Conservation (phyloP, 331 rosid species). For the Erythrophleum ivorense region DNA sequence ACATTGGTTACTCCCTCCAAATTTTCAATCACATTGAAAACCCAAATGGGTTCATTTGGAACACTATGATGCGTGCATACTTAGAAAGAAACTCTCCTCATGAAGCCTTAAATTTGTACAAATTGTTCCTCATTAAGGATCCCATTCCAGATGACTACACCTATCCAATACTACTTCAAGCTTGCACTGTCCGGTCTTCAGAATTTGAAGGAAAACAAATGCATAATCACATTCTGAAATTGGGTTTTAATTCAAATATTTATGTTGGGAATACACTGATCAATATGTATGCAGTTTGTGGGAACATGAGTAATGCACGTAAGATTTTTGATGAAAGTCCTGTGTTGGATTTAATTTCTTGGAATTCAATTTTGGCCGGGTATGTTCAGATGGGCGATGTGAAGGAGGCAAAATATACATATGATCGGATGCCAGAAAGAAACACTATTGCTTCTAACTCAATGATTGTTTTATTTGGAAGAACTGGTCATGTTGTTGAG, state of each 20-base stretch:
- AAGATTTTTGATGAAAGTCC: conserved; percentile 62
- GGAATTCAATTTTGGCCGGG: conserved; percentile 69
- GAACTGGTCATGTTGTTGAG: conserved; percentile 49
- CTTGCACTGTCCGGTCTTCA: conserved; percentile 49
- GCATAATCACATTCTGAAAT: conserved; percentile 53
- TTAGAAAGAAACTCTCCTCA: conserved; percentile 48
- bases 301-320: conserved; percentile 50
- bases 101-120: conserved; percentile 48
- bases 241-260: conserved; percentile 59
- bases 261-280: conserved; percentile 67
- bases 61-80: conserved; percentile 63
- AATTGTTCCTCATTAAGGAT: conserved; percentile 43
- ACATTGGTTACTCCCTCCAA: conserved; percentile 42
- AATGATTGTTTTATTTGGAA: conserved; percentile 61
- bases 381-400: conserved; percentile 53
- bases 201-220: conserved; percentile 58
- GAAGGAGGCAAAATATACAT: conserved; percentile 49
- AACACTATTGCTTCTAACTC: conserved; percentile 66
- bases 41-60: conserved; percentile 65
- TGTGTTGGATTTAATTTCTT: conserved; percentile 53
- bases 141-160: conserved; percentile 58
- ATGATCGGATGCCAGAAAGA: conserved; percentile 53
- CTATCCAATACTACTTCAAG: conserved; percentile 58
- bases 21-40: conserved; percentile 54
- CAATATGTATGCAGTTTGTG: conserved; percentile 57